phyloP scores from a whole-genome alignment of 352 stramenopile genomes.

The Phytophthora nicotianae region DNA sequence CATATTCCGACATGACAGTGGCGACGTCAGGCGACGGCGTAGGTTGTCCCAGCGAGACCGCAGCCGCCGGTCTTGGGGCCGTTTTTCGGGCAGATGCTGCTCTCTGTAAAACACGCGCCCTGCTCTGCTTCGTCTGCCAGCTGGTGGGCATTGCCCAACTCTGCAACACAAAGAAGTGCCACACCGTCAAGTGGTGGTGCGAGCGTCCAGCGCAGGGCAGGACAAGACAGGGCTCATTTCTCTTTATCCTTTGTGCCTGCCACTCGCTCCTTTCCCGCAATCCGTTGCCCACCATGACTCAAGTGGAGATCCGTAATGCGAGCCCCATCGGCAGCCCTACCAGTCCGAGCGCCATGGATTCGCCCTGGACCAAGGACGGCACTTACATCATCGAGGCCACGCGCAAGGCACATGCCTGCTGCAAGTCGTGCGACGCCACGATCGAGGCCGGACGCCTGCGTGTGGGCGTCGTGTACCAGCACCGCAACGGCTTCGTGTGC shows the following conservation, averaged over 20 bases:
- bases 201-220: not conserved
- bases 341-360: constrained; percentile 39
- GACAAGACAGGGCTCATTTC: constrained; percentile 20
- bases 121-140: constrained; percentile 6
- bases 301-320: constrained; percentile 27
- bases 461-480: constrained; percentile 81
- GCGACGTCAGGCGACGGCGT: not conserved
- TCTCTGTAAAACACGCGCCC: constrained; percentile 17
- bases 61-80: constrained; percentile 1
- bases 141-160: constrained; percentile 1
- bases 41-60: constrained; percentile 13
- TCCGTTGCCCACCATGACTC: constrained; percentile 26
- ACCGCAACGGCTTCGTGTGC: constrained; percentile 83
- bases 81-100: constrained; percentile 17
- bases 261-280: not conserved
- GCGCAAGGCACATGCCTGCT: constrained; percentile 70
- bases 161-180: constrained; percentile 18
- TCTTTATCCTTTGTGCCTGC: constrained; percentile 17
- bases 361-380: constrained; percentile 77
- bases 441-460: constrained; percentile 72
- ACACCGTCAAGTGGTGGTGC: constrained; percentile 14
- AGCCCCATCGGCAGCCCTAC: constrained; percentile 42
- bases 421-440: constrained; percentile 71
- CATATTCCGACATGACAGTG: constrained; percentile 5
- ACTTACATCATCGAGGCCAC: constrained; percentile 85